Evolutionary conservation across 2,329 filamentous ascomycete species (phyloP), one percentile per base, ranked within the genome.

Genomic region (Gaeumannomyces tritici): DNA sequence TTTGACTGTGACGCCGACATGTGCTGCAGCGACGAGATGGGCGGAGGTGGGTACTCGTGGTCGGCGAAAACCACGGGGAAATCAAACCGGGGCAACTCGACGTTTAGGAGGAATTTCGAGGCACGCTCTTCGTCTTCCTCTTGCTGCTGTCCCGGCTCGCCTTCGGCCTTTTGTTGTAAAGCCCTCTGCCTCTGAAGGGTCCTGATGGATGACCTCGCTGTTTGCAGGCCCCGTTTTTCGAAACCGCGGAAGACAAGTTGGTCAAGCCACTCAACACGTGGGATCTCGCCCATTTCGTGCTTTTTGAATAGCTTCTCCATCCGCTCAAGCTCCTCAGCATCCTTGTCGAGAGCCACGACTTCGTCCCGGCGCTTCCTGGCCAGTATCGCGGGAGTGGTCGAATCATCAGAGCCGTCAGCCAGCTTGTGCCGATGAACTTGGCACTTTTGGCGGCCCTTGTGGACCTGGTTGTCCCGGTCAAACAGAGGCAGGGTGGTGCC

Each of bases 271-370:
- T 96, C 91, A 59, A 96, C 89, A 21, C 92, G 86, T 0, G 91
- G 87, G 29, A 99, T 93, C 72, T 99, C 95, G 24, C 92, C 93
- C 89, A 97, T 96, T 72, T 99, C 96, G 71, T 98, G 95, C 75
- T 96, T 96, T 76, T 99, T 99, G 72, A 99, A 89, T 27, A 98
- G 75, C 62, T 86, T 88, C 71, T 98, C 93, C 67, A 99, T 83
- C 24, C 95, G 83, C 69, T 97, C 92, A 65, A 97, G 82, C 74
- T 99, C 95, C 61, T 91, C 87, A n/a, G 77, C 77, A 64, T 96
- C 86, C 67, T 88, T 88, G 63, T 89, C 86, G n/a, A 84, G 77
- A 0, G 78, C 73, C 2, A 80, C 77, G 1, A 80, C 75, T 1
- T 77, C 76, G 13, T 61, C 60, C 8, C 61, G 78, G 61, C 77